These are phyloP conservation scores for Crithidia bombi DNA, from an alignment of 208 protist genomes.

Conservation along the genomic window DNA sequence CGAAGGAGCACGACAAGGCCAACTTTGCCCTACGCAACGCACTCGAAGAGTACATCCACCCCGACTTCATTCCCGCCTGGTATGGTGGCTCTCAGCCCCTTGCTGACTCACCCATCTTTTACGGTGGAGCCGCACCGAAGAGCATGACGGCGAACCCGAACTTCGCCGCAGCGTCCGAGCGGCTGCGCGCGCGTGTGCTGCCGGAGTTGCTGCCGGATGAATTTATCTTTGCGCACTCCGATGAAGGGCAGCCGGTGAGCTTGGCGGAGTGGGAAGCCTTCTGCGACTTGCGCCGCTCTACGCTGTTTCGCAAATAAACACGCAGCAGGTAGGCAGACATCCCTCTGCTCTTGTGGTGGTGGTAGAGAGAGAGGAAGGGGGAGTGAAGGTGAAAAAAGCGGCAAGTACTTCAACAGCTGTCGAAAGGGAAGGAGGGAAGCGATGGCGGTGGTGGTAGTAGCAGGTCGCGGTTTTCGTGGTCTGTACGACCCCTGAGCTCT, in stretches of 20 bases:
- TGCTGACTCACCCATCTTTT: slow-evolving; percentile 38
- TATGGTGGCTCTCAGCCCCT: slow-evolving; percentile 47
- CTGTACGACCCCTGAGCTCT: no score
- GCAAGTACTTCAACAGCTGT: no score
- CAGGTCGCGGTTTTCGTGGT: no score
- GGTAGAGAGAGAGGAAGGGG: no score
- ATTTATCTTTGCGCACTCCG: slow-evolving; percentile 38
- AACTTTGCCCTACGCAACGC: slow-evolving; percentile 47
- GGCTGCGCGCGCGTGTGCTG: slow-evolving; percentile 35
- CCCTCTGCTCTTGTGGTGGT: not conserved
- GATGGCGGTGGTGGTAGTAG: no score
- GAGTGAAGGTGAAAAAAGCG: no score
- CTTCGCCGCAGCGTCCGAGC: slow-evolving; percentile 32
- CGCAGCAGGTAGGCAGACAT: not conserved
- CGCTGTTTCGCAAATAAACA: slow-evolving; percentile 18
- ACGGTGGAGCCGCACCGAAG: slow-evolving; percentile 38
- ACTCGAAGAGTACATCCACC: slow-evolving; percentile 48
- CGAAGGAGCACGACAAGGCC: slow-evolving; percentile 28
- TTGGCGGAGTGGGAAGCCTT: slow-evolving; percentile 41
- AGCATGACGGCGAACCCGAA: slow-evolving; percentile 25
- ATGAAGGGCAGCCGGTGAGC: slow-evolving; percentile 35
- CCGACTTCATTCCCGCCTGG: slow-evolving; percentile 49
- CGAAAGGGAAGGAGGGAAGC: no score
- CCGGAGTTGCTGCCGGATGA: slow-evolving; percentile 53
- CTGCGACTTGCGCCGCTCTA: slow-evolving; percentile 2